Conservation (phyloP, 768 basidiomycete genomes). For the Trametes cinnabarina region DNA sequence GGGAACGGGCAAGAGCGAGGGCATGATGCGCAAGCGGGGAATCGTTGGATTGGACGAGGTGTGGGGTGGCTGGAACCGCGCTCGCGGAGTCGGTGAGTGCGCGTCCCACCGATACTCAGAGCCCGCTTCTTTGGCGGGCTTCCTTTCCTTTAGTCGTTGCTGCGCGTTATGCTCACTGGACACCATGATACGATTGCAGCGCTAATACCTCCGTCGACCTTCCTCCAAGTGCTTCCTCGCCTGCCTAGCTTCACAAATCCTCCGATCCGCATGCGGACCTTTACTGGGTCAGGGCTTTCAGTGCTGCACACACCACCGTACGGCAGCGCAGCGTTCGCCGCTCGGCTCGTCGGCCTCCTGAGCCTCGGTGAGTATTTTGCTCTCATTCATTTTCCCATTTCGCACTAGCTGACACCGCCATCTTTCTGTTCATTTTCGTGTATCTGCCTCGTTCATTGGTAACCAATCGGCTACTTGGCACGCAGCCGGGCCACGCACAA, state of each 20-base stretch:
- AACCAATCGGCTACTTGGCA: conserved; percentile 1
- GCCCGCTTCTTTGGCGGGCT: neutral
- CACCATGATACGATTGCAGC: conserved; percentile 44
- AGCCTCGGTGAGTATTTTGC: conserved; percentile 31
- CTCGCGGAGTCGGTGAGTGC: conserved; percentile 79
- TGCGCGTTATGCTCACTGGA: neutral
- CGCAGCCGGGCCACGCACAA: conserved; percentile 40
- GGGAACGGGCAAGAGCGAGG: conserved; percentile 38
- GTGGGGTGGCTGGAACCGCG: conserved; percentile 95
- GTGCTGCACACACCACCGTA: conserved; percentile 86
- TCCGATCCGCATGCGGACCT: conserved; percentile 61
- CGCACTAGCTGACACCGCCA: neutral
- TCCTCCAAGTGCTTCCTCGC: conserved; percentile 71
- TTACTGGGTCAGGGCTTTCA: conserved; percentile 65
- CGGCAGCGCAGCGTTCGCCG: conserved; percentile 62
- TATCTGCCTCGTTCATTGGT: neutral
- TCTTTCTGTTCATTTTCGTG: neutral
- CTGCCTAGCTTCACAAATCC: conserved; percentile 66
- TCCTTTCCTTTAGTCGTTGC: neutral
- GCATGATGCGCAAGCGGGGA: conserved; percentile 77
- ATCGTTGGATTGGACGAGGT: conserved; percentile 88
- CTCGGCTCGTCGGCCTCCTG: conserved; percentile 59
- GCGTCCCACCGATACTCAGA: neutral
- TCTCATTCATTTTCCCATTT: neutral
- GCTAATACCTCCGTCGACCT: conserved; percentile 84